These are phyloP conservation scores for Ceriops zippeliana DNA, from an alignment of 345 rosid genomes.

Conservation along the genomic window DNA sequence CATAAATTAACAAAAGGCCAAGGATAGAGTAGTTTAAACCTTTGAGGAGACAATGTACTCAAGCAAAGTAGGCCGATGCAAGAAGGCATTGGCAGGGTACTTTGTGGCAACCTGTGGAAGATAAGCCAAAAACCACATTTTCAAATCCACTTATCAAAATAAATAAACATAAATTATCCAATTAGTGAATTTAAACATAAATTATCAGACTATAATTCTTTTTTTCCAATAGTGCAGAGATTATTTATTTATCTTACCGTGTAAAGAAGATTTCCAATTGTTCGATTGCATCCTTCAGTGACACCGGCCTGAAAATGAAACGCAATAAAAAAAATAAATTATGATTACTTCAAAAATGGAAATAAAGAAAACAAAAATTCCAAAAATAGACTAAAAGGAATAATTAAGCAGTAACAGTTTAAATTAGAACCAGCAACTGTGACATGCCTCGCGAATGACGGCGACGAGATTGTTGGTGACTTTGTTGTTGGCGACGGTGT, in stretches of 20 bases:
- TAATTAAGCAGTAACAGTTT: too few species aligned
- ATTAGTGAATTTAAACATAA: background rate
- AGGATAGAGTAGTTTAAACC: conserved; percentile 31
- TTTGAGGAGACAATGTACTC: conserved; percentile 58
- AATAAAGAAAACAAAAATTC: background rate
- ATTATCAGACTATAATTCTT: background rate
- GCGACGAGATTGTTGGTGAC: conserved; percentile 78
- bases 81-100: conserved; percentile 67
- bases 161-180: background rate
- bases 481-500: conserved; percentile 78
- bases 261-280: conserved; percentile 78
- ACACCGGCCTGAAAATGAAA: conserved; percentile 62
- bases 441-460: conserved; percentile 73
- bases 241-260: conserved; percentile 39
- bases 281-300: conserved; percentile 73
- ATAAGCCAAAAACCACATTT: background rate
- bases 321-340: background rate
- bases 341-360: background rate
- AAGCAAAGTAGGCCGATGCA: conserved; percentile 74
- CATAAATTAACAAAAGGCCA: background rate
- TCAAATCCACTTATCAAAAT: background rate
- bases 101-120: conserved; percentile 73
- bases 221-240: background rate
- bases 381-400: background rate
- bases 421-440: too few species aligned